These are phyloP conservation scores for Capniomyces stellatus DNA, from an alignment of 371 early-diverging fungal genomes.

Conservation along the genomic window DNA sequence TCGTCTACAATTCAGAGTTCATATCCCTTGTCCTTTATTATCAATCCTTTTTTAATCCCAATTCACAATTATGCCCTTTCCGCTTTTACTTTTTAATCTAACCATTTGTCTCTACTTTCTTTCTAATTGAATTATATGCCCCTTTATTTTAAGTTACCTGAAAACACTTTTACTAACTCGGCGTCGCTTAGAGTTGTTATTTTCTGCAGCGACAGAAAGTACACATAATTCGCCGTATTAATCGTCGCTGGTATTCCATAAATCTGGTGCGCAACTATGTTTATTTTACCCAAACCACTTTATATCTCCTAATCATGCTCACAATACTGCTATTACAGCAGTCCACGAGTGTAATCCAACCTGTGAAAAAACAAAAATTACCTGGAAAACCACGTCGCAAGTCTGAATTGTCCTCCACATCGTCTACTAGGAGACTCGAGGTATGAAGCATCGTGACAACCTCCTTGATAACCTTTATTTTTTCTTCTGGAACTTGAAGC, in stretches of 20 bases:
- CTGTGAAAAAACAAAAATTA: too few species aligned
- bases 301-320: too few species aligned
- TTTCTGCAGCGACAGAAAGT: constrained; percentile 76
- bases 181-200: constrained; percentile 45
- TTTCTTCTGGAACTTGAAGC: constrained; percentile 51
- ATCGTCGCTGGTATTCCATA: constrained; percentile 83
- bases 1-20: constrained; percentile 36
- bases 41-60: too few species aligned
- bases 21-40: too few species aligned
- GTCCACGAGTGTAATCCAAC: too few species aligned
- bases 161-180: constrained; percentile 53
- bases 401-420: constrained; percentile 83
- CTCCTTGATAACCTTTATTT: constrained; percentile 48
- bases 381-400: constrained; percentile 73
- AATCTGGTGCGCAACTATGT: constrained; percentile 72
- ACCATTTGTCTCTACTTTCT: too few species aligned
- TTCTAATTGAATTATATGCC: too few species aligned
- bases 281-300: too few species aligned
- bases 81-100: too few species aligned
- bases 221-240: constrained; percentile 88
- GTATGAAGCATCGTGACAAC: constrained; percentile 88
- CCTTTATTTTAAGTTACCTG: constrained; percentile 27
- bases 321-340: too few species aligned
- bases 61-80: too few species aligned
- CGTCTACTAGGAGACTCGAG: constrained; percentile 87